Evolutionary conservation across 805 yeast species (phyloP), one percentile per base, ranked within the genome.

Genomic region (Starmera caribaea): DNA sequence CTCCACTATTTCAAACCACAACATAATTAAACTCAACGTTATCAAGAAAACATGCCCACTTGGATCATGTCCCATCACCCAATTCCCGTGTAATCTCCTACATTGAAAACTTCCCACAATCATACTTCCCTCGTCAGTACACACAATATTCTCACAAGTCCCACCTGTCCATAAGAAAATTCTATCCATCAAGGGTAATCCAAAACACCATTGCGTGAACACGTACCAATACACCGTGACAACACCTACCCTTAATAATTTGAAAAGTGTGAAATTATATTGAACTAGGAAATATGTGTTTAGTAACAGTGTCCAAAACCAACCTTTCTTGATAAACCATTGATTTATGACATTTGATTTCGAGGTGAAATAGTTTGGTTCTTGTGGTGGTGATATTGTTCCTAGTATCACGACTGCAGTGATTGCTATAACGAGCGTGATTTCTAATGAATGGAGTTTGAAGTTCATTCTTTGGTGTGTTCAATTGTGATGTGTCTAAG

Each of bases 1-100:
- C 44, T 74, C 77, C 16, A 67, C 43, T 8, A 75, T 54, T 54
- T 89, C 96, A 41, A 76, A 76, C 53, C 83, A 65, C 46, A 90
- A 53, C 41, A 82, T 73, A 40, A 81, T 55, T 27, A 81, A 72
- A 8, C 85, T 69, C 42, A 81, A 82, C 5, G 81, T 71, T 35
- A 90, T 63, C 33, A 92, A 57, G 50, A 89, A 92, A 1, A 86
- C 81, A 55, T 92, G 98, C 0, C 98, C 98, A 44, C 90, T 81
- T 5, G 97, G 96, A 62, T 92, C 98, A 55, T 87, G 96, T 0
- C 98, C 98, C 1, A 96, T 87, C 8, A 48, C 44, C 92, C 90
- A 83, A 13, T 51, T 42, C 0, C 97, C 81, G 38, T 79, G 87
- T 52, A 73, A 26, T 44, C 54, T 38, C 56, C 92, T 59, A 56